Percentiles rank a stretch among this genome's conserved stretches.
Conservation (phyloP, 2,329 filamentous ascomycete genomes). For the Aureobasidium leucospermi region DNA sequence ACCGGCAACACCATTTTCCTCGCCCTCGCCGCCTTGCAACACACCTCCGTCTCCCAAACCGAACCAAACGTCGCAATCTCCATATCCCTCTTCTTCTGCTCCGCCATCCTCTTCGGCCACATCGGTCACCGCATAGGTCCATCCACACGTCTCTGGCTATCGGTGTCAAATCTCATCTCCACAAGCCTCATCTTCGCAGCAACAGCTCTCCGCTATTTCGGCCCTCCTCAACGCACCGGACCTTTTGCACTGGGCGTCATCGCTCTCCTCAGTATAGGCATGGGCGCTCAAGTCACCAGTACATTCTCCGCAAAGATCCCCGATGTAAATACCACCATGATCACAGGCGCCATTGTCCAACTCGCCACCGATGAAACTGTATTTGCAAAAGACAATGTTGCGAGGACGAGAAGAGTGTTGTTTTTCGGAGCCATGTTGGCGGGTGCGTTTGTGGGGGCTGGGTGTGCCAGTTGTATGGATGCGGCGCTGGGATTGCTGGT, state of each 20-base stretch:
- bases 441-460: constrained; percentile 23
- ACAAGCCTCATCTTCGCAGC: constrained; percentile 21
- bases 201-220: constrained; percentile 20
- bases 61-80: constrained; percentile 20
- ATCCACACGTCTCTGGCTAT: constrained; percentile 22
- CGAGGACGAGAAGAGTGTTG: constrained; percentile 20
- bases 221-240: constrained; percentile 12
- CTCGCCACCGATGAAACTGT: constrained; percentile 21
- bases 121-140: constrained; percentile 20
- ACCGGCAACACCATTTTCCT: constrained; percentile 59
- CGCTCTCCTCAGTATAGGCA: constrained; percentile 19
- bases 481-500: constrained; percentile 20
- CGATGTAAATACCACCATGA: constrained; percentile 26
- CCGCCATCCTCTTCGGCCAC: constrained; percentile 23
- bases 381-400: constrained; percentile 18
- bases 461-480: constrained; percentile 14
- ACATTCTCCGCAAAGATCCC: constrained; percentile 22
- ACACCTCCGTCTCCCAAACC: constrained; percentile 1
- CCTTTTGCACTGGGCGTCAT: constrained; percentile 18
- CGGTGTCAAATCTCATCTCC: constrained; percentile 21
- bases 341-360: constrained; percentile 24
- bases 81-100: constrained; percentile 21
- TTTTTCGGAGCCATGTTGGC: constrained; percentile 20
- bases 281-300: constrained; percentile 22
- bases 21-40: constrained; percentile 33